A percentile compares a stretch with the other conserved stretches of the same genome.
These are phyloP conservation scores for Quercus agrifolia DNA, from an alignment of 306 rosid species.

Conservation along the genomic window DNA sequence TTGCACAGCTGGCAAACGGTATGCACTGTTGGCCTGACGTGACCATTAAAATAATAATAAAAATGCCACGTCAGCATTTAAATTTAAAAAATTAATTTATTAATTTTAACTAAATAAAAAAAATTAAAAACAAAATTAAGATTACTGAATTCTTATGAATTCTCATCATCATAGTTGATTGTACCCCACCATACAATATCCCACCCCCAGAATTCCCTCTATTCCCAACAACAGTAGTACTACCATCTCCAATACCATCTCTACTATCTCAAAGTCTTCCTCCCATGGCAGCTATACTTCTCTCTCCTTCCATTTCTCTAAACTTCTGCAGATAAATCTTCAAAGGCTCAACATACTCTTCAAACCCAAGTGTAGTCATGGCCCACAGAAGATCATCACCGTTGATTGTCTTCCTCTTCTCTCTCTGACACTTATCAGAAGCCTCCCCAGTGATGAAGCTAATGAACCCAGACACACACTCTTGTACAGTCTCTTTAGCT, in stretches of 20 bases:
- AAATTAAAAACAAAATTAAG: no score
- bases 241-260: neutral
- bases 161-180: constrained; percentile 36
- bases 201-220: constrained; percentile 4
- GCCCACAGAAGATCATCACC: constrained; percentile 71
- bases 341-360: constrained; percentile 57
- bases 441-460: constrained; percentile 62
- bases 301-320: constrained; percentile 54
- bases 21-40: no score
- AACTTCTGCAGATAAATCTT: constrained; percentile 52
- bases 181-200: constrained; percentile 11
- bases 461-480: constrained; percentile 62
- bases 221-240: neutral
- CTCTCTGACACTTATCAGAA: constrained; percentile 55
- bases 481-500: constrained; percentile 59
- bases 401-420: constrained; percentile 55
- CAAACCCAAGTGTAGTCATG: constrained; percentile 53
- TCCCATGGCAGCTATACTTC: constrained; percentile 17
- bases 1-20: no score
- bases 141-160: no score
- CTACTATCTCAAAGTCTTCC: constrained; percentile 1
- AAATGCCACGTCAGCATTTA: no score
- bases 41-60: no score
- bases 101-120: no score
- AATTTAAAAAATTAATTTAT: no score